A percentile compares a stretch with the other conserved stretches of the same genome.
Evolutionary conservation across 345 rosid species (phyloP).

Genomic region (Euclidium syriacum): DNA sequence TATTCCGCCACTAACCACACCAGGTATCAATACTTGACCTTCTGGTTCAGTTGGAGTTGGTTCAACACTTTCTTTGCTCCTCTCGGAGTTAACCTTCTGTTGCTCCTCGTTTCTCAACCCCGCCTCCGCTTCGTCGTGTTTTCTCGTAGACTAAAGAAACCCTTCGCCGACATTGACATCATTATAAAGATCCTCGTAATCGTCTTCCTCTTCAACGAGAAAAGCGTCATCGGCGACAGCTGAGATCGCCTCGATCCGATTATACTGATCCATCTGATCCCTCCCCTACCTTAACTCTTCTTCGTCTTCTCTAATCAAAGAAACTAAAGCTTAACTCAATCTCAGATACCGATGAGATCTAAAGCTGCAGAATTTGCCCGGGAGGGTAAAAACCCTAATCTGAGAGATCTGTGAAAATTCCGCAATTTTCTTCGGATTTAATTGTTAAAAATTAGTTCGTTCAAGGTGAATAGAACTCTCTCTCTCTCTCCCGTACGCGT

Average conservation of each 20-base stretch:
- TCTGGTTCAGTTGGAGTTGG: constrained; percentile 15
- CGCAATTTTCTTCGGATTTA: constrained; percentile 15
- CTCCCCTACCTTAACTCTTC: constrained; percentile 35
- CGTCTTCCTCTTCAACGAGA: constrained; percentile 67
- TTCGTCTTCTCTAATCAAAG: not conserved
- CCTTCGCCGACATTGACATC: constrained; percentile 84
- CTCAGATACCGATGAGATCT: too few relatives aligned
- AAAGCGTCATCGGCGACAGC: constrained; percentile 70
- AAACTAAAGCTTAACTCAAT: too few relatives aligned
- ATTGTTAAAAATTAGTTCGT: too few relatives aligned
- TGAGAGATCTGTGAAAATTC: constrained; percentile 27
- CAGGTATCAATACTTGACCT: constrained; percentile 33
- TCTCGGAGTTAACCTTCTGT: constrained; percentile 8
- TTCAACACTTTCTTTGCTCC: constrained; percentile 19
- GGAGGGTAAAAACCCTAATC: constrained; percentile 47
- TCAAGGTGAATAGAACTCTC: too few relatives aligned
- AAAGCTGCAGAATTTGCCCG: constrained; percentile 5
- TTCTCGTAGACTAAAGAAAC: constrained; percentile 54
- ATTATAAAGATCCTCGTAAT: constrained; percentile 72
- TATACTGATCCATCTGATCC: constrained; percentile 55
- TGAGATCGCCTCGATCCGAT: constrained; percentile 59
- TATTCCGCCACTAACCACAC: constrained; percentile 36
- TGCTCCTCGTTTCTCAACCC: constrained; percentile 33
- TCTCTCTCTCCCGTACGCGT: too few relatives aligned
- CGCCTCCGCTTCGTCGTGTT: constrained; percentile 45